Percentiles rank a stretch among this genome's conserved stretches.
These are phyloP conservation scores for Ceratocystis cubensis DNA, from an alignment of 2,329 filamentous ascomycete genomes.

Conservation along the genomic window DNA sequence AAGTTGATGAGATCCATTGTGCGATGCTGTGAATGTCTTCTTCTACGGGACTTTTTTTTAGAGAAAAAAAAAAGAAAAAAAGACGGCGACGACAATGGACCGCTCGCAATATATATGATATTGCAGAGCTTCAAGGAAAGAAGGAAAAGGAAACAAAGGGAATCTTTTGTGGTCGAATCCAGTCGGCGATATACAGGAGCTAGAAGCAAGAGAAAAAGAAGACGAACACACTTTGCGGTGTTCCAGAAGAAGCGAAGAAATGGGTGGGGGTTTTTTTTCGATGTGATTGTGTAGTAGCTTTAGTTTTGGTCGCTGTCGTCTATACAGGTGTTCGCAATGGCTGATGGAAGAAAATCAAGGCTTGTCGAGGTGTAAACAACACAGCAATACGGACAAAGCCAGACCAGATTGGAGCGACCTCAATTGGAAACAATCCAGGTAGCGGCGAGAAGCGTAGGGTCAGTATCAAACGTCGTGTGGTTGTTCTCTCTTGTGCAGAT, in stretches of 20 bases:
- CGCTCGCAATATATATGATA: not conserved
- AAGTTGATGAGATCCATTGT: conserved; percentile 21
- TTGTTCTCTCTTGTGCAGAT: not conserved
- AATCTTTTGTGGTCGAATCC: conserved; percentile 15
- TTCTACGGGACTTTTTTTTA: conserved; percentile 5
- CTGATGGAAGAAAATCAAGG: not conserved
- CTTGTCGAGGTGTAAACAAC: not conserved
- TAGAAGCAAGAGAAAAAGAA: not conserved
- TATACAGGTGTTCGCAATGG: conserved; percentile 1
- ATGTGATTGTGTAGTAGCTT: not conserved
- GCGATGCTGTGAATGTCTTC: not conserved
- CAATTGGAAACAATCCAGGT: not conserved
- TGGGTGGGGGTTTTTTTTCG: not conserved
- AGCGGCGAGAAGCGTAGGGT: not conserved
- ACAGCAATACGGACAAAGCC: conserved; percentile 10
- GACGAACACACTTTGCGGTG: not conserved
- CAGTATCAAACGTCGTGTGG: conserved; percentile 3
- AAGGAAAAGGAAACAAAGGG: conserved; percentile 7
- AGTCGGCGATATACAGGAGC: conserved; percentile 14
- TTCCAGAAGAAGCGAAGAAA: not conserved
- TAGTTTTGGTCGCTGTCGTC: not conserved
- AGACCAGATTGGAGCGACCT: conserved; percentile 12
- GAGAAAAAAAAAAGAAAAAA: conserved; percentile 2
- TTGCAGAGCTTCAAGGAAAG: not conserved
- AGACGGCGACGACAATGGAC: not conserved